Conservation (phyloP, 768 basidiomycete species). For the Boletus pseudo-olivaceus region DNA sequence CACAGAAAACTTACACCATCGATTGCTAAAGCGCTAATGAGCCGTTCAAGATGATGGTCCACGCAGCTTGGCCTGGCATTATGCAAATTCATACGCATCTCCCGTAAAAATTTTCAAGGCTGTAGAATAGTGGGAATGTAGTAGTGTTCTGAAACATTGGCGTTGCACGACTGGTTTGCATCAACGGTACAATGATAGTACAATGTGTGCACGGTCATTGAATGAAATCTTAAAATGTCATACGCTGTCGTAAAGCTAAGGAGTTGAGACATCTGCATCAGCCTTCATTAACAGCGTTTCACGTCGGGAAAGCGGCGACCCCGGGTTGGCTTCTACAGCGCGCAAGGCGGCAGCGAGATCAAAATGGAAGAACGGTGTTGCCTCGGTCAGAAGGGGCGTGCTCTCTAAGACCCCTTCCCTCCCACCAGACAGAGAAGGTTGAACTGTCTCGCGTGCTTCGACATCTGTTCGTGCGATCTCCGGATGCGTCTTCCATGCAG, state of each 20-base stretch:
- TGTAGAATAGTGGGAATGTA: too few relatives aligned
- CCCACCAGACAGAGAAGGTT: not conserved
- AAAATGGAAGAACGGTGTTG: conserved; percentile 89
- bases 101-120: too few relatives aligned
- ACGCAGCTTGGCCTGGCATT: too few relatives aligned
- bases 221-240: too few relatives aligned
- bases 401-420: not conserved
- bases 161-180: too few relatives aligned
- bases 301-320: not conserved
- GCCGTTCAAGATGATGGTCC: too few relatives aligned
- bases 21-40: too few relatives aligned
- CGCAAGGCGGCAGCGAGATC: conserved; percentile 71
- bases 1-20: too few relatives aligned
- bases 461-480: conserved; percentile 24
- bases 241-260: not conserved
- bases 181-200: too few relatives aligned
- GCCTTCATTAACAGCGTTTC: conserved; percentile 8
- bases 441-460: conserved; percentile 30
- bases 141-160: too few relatives aligned
- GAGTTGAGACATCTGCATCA: not conserved
- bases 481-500: conserved; percentile 14
- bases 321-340: conserved; percentile 53
- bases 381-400: conserved; percentile 41
- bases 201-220: not conserved
- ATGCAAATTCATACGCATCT: too few relatives aligned